Evolutionary conservation across 2,329 filamentous ascomycete genomes (phyloP).

Genomic region (Fusarium transvaalense): DNA sequence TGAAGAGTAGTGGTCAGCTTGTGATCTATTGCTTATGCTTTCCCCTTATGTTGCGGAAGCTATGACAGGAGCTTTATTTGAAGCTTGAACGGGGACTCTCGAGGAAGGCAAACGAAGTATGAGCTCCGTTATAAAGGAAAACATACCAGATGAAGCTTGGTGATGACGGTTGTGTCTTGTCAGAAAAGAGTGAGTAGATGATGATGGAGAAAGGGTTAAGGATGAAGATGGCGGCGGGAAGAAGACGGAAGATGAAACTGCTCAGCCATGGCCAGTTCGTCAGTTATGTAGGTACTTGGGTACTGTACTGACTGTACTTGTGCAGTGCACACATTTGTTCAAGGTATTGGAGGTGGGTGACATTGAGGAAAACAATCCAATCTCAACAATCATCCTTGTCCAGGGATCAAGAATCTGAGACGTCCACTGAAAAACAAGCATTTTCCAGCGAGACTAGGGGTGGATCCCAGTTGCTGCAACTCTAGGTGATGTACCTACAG

Average conservation of each 20-base stretch:
- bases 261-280: conserved; percentile 27
- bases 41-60: neutral
- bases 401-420: conserved; percentile 27
- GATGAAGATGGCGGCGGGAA: conserved; percentile 19
- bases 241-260: conserved; percentile 33
- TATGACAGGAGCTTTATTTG: neutral
- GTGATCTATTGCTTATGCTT: neutral
- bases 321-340: neutral
- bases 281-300: neutral
- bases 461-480: conserved; percentile 7
- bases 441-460: conserved; percentile 29
- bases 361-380: conserved; percentile 25
- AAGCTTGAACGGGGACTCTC: neutral
- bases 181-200: conserved; percentile 2
- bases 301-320: conserved; percentile 7
- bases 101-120: neutral
- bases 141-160: conserved; percentile 27
- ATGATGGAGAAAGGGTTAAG: conserved; percentile 13
- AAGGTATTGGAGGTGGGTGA: conserved; percentile 19
- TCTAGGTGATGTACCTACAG: too few relatives aligned
- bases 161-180: conserved; percentile 2
- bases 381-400: conserved; percentile 39
- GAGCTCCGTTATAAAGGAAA: neutral
- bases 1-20: conserved; percentile 30
- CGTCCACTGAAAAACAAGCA: conserved; percentile 42